A percentile compares a stretch with the other conserved stretches of the same genome.
These are phyloP conservation scores for Metschnikowia colocasiae DNA, from an alignment of 805 yeast genomes.

Conservation along the genomic window DNA sequence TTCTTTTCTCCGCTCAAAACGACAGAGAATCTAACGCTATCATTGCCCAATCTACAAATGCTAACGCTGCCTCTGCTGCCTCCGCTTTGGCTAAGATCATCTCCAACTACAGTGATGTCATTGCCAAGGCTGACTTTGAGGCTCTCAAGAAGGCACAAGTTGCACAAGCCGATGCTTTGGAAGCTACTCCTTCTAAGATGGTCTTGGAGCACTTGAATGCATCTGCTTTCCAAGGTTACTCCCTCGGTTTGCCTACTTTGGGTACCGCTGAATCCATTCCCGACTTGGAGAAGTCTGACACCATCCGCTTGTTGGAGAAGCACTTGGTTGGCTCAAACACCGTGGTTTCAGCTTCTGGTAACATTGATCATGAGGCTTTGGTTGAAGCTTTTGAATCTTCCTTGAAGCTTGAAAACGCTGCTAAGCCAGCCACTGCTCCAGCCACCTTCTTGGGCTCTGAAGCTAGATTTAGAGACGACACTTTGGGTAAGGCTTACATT, in stretches of 20 bases:
- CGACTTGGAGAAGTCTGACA: slow-evolving; percentile 56
- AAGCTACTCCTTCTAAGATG: slow-evolving; percentile 50
- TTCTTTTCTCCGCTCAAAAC: slow-evolving; percentile 50
- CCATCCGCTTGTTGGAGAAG: slow-evolving; percentile 51
- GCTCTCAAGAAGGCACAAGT: slow-evolving; percentile 46
- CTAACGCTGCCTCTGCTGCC: slow-evolving; percentile 50
- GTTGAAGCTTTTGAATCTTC: slow-evolving; percentile 60
- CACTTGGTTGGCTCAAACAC: slow-evolving; percentile 61
- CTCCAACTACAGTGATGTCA: slow-evolving; percentile 33
- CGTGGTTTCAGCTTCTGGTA: slow-evolving; percentile 70
- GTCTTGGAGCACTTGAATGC: slow-evolving; percentile 75
- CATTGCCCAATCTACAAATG: slow-evolving; percentile 51
- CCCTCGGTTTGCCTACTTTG: slow-evolving; percentile 69
- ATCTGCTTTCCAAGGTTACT: slow-evolving; percentile 83
- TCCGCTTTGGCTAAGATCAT: slow-evolving; percentile 46
- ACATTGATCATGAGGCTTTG: slow-evolving; percentile 63
- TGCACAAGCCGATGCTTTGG: slow-evolving; percentile 50
- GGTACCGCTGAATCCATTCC: slow-evolving; percentile 69
- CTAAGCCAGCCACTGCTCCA: slow-evolving; percentile 44
- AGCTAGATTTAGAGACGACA: slow-evolving; percentile 84
- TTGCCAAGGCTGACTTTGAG: slow-evolving; percentile 45
- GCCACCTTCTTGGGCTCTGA: slow-evolving; percentile 81
- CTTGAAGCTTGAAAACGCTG: slow-evolving; percentile 49
- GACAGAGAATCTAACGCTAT: slow-evolving; percentile 65
- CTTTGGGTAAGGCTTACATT: slow-evolving; percentile 75